phyloP scores from a whole-genome alignment of 2,329 filamentous ascomycete species.

The Colletotrichum liaoningense region DNA sequence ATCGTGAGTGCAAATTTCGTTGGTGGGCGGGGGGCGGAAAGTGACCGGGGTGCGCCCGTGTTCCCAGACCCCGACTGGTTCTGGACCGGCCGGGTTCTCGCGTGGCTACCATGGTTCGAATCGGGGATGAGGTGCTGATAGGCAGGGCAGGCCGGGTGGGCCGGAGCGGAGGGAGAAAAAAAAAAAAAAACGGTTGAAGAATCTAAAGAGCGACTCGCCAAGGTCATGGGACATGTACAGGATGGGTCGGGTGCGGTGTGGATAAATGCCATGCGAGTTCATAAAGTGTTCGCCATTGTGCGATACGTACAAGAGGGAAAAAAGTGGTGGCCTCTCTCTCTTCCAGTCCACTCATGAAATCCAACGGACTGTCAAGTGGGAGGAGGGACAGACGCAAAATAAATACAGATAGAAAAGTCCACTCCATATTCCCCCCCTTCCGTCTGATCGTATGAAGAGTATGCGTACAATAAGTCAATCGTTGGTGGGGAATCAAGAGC shows the following conservation, averaged over 20 bases:
- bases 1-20: conserved; percentile 12
- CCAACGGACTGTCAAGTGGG: background rate
- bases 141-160: background rate
- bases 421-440: background rate
- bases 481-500: conserved; percentile 31
- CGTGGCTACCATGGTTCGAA: background rate
- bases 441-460: conserved; percentile 27
- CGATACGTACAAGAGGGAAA: conserved; percentile 22
- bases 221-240: background rate
- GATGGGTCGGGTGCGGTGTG: background rate
- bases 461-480: conserved; percentile 25
- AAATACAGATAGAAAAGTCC: conserved; percentile 19
- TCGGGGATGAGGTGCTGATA: background rate
- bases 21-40: background rate
- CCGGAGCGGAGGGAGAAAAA: background rate
- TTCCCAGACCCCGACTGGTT: background rate
- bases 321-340: background rate
- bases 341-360: background rate
- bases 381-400: background rate
- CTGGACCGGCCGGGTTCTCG: background rate
- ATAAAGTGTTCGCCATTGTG: conserved; percentile 13
- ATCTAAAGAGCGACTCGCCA: background rate
- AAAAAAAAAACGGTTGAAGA: background rate
- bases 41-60: background rate
- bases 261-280: background rate